These are phyloP conservation scores for Dryadomyces quercivorus DNA, from an alignment of 2,329 filamentous ascomycete species.

Conservation along the genomic window DNA sequence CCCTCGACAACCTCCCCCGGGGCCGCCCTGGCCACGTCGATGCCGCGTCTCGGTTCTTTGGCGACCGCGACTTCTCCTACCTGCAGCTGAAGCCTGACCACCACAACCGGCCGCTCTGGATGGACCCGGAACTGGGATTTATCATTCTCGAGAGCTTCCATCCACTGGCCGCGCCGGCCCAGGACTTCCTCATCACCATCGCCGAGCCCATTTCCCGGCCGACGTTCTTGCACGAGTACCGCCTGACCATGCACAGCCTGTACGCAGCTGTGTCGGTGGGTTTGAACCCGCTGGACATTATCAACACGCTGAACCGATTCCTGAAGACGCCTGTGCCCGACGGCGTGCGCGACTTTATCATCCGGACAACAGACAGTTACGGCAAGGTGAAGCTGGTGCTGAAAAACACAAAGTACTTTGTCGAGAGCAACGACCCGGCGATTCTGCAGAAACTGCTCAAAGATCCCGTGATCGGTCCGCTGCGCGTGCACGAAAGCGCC, in stretches of 20 bases:
- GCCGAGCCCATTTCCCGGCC: conserved; percentile 87
- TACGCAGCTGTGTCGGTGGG: conserved; percentile 94
- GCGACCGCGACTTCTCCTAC: conserved; percentile 59
- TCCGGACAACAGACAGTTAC: conserved; percentile 70
- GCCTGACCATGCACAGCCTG: conserved; percentile 79
- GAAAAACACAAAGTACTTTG: conserved; percentile 87
- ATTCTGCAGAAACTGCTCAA: conserved; percentile 80
- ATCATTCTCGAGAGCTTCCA: conserved; percentile 95
- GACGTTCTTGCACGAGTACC: conserved; percentile 86
- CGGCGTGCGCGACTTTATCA: conserved; percentile 68
- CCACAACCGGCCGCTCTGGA: conserved; percentile 82
- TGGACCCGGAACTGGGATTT: conserved; percentile 72
- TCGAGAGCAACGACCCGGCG: conserved; percentile 80
- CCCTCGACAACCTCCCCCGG: conserved; percentile 27
- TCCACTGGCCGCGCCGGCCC: conserved; percentile 71
- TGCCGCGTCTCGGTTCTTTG: conserved; percentile 19
- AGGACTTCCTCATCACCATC: conserved; percentile 92
- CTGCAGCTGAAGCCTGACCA: conserved; percentile 79
- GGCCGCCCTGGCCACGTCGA: conserved; percentile 12
- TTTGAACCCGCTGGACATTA: conserved; percentile 79
- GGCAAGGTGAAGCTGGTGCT: conserved; percentile 93
- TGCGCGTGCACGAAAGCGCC: conserved; percentile 51
- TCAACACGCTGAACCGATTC: conserved; percentile 74
- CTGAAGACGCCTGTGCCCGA: conserved; percentile 80
- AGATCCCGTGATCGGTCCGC: conserved; percentile 69